Evolutionary conservation across 495 filamentous ascomycete species (phyloP).

Genomic region (Glarea lozoyensis): DNA sequence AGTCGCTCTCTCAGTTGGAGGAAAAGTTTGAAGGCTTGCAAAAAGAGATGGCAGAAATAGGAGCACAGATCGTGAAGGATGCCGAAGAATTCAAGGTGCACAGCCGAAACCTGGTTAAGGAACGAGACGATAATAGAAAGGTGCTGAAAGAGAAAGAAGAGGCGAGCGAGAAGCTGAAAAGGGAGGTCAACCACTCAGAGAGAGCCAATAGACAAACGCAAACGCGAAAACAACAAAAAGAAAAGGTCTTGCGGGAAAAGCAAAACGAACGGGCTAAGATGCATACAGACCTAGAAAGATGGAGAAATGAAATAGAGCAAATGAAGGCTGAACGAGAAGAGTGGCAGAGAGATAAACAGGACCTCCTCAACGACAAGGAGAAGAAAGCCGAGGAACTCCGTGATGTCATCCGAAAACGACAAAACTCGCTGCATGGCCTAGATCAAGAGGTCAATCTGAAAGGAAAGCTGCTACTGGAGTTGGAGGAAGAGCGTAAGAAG

Average conservation of each 20-base stretch:
- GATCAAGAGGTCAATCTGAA: slow-evolving; percentile 32
- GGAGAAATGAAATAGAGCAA: slow-evolving; percentile 44
- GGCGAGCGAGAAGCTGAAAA: slow-evolving; percentile 68
- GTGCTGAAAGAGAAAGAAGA: slow-evolving; percentile 79
- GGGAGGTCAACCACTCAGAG: slow-evolving; percentile 72
- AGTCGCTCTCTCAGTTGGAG: slow-evolving; percentile 45
- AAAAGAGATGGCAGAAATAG: slow-evolving; percentile 56
- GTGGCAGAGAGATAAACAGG: slow-evolving; percentile 33
- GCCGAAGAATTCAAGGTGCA: slow-evolving; percentile 66
- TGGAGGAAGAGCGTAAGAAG: slow-evolving; percentile 44
- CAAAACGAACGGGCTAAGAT: slow-evolving; percentile 51
- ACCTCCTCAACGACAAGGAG: slow-evolving; percentile 32
- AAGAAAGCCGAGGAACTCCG: slow-evolving; percentile 18
- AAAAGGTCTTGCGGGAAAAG: slow-evolving; percentile 70
- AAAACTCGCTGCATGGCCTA: slow-evolving; percentile 12
- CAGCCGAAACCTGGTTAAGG: slow-evolving; percentile 47
- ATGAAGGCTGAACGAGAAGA: slow-evolving; percentile 32
- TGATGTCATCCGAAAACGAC: slow-evolving; percentile 9
- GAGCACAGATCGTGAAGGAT: slow-evolving; percentile 47
- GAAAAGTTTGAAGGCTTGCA: slow-evolving; percentile 62
- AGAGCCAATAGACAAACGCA: slow-evolving; percentile 78
- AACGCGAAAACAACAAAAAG: slow-evolving; percentile 67
- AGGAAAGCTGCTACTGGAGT: slow-evolving; percentile 35
- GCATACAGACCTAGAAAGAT: slow-evolving; percentile 44
- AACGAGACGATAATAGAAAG: slow-evolving; percentile 65